Evolutionary conservation across 305 asterid species (phyloP), one percentile per base, ranked within the genome.

Genomic region (Caryopteris hybrid): DNA sequence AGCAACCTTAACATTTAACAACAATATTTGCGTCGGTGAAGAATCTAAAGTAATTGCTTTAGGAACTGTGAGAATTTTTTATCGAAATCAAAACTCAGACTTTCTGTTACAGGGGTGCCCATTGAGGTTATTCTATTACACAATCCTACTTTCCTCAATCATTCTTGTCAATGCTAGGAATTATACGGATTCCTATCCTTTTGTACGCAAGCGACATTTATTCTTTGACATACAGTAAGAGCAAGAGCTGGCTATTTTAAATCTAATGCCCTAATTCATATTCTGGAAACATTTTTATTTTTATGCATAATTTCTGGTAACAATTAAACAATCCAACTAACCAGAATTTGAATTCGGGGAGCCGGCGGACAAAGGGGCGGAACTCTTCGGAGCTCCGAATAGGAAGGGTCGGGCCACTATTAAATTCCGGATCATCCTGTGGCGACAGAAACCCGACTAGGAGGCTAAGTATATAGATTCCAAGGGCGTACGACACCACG

Each of bases 331-430:
- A 47, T 61, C 14, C 12, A 54, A 48, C 73, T 9, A 48, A 87
- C 95, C 91, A 87, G 79, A 85, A 85, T 72, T 75, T 83, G 45
- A 83, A 85, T 71, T 87, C 89, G 11, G 87, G 83, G 4, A 83
- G 79, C 68, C 93, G 84, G 55, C 88, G 83, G 33, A 80, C 85
- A 56, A 86, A 84, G 18, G 92, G 92, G 59, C 90, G 86, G 68
- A 74, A 84, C 78, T 84, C 89, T 51, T 86, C 86, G 55, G 88
- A 73, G 68, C 41, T 70, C 74, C 78, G 81, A 70, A 72, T 63
- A 10, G 91, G 88, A 38, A 85, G 81, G 4, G 77, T 64, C 22
- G 84, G 80, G 13, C 59, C 85, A 12, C 68, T 82, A 23, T 73
- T 39, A 31, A 76, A 68, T 14, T 79, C 83, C 53, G 85, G 89